Evolutionary conservation across 495 filamentous ascomycete species (phyloP), one percentile per base, ranked within the genome.

Genomic region (Talaromyces adpressus): DNA sequence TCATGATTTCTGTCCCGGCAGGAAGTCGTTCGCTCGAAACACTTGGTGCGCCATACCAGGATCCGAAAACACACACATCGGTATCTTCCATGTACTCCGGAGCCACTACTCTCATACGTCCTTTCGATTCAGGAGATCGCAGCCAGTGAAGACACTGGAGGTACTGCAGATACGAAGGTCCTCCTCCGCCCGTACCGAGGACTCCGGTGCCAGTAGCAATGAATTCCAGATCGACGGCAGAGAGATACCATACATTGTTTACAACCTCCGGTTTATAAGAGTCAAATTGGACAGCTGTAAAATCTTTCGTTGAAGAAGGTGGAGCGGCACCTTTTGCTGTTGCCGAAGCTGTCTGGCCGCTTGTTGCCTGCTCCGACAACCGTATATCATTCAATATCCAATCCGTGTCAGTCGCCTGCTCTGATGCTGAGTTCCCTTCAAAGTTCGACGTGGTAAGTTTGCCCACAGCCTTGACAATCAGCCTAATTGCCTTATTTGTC

Each of bases 261-360:
- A 68, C 69, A 16, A 86, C 78, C 7, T 67, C 71, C 0, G 85
- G 85, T 32, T 65, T 75, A 66, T 87, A 87, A 1, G 67, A 74
- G 5, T 71, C 64, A 16, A 84, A 74, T 53, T 86, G 77, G 1
- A 82, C 47, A 2, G 52, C 53, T 20, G 57, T 32, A 22, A 66
- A 62, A 22, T 60, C 49, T 20, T 65, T 66, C 4, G 60, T 39
- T 1, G 53, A 30, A 2, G 64, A 64, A 30, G 58, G 22, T 14
- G 59, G 41, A 12, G 61, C 22, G 3, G 30, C n/a, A 60, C 23
- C 58, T 49, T 63, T 52, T 11, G 61, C 14, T 29, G 51, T 57
- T n/a, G 56, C 60, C 59, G 49, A 59, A 0, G 32, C 30, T 20
- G 58, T 18, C 12, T 45, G 3, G 5, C 58, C 34, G 12, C 36